These are phyloP conservation scores for Russula sp. DNA, from an alignment of 768 basidiomycete genomes.

Conservation along the genomic window DNA sequence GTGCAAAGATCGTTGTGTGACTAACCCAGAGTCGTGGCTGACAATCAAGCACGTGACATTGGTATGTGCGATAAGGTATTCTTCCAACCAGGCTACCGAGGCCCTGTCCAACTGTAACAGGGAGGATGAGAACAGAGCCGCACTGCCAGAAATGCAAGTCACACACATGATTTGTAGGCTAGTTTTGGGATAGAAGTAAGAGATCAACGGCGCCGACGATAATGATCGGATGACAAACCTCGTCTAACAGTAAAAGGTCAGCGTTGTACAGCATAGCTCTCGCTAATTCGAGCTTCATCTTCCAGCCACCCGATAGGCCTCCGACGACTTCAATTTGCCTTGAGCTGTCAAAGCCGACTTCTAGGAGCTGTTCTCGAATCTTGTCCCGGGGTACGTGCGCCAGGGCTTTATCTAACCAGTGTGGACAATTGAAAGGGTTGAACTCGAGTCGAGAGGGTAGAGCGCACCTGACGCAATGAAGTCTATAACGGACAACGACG, in stretches of 20 bases:
- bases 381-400: constrained; percentile 54
- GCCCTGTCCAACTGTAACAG: constrained; percentile 59
- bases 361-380: constrained; percentile 72
- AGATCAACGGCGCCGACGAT: constrained; percentile 19
- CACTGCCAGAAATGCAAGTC: constrained; percentile 21
- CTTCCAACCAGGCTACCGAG: constrained; percentile 89
- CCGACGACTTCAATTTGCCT: constrained; percentile 83
- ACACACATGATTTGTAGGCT: constrained; percentile 90
- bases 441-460: constrained; percentile 6
- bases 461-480: constrained; percentile 78
- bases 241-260: constrained; percentile 77
- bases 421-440: background rate
- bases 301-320: constrained; percentile 95
- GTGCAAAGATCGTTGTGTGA: constrained; percentile 7
- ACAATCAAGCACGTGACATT: constrained; percentile 89
- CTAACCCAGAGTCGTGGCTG: constrained; percentile 93
- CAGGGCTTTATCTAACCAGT: constrained; percentile 58
- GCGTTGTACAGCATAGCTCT: constrained; percentile 97
- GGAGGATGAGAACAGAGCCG: constrained; percentile 18
- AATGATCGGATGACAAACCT: constrained; percentile 40
- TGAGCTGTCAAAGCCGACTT: constrained; percentile 87
- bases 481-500: constrained; percentile 73
- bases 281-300: constrained; percentile 97
- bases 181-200: constrained; percentile 53
- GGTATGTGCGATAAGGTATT: constrained; percentile 75